Conservation (phyloP, 345 rosid genomes). For the Gossypium australe region DNA sequence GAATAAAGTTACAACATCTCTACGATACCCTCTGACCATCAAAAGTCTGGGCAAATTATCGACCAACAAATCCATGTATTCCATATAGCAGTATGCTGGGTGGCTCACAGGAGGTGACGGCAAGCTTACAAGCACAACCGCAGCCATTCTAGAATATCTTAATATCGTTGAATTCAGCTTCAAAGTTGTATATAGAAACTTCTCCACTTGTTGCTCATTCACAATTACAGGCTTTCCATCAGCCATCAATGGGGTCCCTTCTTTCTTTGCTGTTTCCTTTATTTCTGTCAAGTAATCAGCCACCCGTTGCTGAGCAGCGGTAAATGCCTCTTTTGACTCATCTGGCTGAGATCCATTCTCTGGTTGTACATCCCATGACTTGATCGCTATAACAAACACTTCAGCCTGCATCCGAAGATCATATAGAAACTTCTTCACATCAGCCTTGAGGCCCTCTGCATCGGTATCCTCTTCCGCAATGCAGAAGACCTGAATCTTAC, state of each 20-base stretch:
- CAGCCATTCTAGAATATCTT: constrained; percentile 70
- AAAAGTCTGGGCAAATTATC: constrained; percentile 91
- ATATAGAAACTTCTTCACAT: constrained; percentile 87
- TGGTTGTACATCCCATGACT: constrained; percentile 71
- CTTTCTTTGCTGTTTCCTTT: constrained; percentile 38
- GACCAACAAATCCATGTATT: constrained; percentile 94
- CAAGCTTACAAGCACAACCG: constrained; percentile 71
- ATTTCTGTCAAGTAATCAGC: constrained; percentile 58
- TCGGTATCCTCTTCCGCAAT: constrained; percentile 97
- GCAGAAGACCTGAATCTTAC: constrained; percentile 97
- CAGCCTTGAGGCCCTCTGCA: constrained; percentile 91
- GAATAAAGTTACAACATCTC: constrained; percentile 94
- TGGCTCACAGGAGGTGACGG: constrained; percentile 73
- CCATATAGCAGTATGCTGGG: constrained; percentile 97
- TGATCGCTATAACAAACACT: constrained; percentile 91
- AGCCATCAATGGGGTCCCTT: constrained; percentile 50
- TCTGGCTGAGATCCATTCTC: constrained; percentile 69
- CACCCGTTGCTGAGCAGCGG: constrained; percentile 69
- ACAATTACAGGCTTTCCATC: constrained; percentile 78
- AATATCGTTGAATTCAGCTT: constrained; percentile 64
- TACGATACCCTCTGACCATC: constrained; percentile 96
- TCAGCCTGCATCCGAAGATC: constrained; percentile 99
- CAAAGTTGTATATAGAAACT: constrained; percentile 31
- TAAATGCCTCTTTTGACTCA: constrained; percentile 70
- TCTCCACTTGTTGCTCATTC: constrained; percentile 75